phyloP scores from a whole-genome alignment of 2,329 filamentous ascomycete genomes.

The Trematosphaeria pertusa region DNA sequence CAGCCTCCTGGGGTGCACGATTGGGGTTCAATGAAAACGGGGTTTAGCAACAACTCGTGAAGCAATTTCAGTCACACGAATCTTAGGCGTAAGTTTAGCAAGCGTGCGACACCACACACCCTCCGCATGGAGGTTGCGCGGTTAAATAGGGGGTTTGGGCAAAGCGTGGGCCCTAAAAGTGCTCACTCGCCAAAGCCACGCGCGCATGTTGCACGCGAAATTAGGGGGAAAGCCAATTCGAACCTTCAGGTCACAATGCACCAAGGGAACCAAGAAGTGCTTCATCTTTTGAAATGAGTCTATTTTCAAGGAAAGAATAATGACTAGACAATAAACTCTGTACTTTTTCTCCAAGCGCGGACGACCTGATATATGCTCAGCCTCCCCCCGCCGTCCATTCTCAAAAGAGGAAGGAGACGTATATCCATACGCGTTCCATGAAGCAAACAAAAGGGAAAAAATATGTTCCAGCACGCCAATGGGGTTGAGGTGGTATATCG shows the following conservation, averaged over 20 bases:
- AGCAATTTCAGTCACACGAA: too few relatives aligned
- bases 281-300: not conserved
- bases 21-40: not conserved
- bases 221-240: conserved; percentile 3
- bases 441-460: not conserved
- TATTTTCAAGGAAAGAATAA: conserved; percentile 5
- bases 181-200: conserved; percentile 9
- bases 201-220: conserved; percentile 12
- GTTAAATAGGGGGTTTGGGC: not conserved
- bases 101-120: not conserved
- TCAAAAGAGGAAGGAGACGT: conserved; percentile 3
- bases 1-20: not conserved
- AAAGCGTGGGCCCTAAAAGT: not conserved
- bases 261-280: not conserved
- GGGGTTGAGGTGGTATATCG: conserved; percentile 5
- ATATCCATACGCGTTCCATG: not conserved
- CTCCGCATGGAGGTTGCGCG: too few relatives aligned
- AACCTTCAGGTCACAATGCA: not conserved
- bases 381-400: conserved; percentile 3
- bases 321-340: conserved; percentile 8
- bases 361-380: conserved; percentile 1
- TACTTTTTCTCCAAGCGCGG: conserved; percentile 3
- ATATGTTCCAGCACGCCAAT: conserved; percentile 9
- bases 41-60: too few relatives aligned
- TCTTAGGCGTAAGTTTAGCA: too few relatives aligned